Percentiles rank a stretch among this genome's conserved stretches.
Conservation (phyloP, 2,329 filamentous ascomycete genomes). For the Sordariomycetes sp. region DNA sequence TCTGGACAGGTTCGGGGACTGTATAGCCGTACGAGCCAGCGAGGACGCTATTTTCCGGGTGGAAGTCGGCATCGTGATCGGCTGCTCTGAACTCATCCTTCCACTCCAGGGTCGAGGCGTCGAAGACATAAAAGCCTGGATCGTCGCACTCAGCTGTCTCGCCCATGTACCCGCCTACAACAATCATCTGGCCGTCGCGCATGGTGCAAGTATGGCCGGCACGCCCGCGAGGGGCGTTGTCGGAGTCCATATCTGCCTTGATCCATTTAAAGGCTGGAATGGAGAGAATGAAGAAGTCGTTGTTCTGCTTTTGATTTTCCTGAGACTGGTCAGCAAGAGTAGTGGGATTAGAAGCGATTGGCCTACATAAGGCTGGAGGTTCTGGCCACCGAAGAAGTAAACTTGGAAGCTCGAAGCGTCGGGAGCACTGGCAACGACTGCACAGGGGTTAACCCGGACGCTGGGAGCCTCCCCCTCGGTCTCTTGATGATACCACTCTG, state of each 20-base stretch:
- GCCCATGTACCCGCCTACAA: slow-evolving; percentile 52
- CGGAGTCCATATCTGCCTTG: slow-evolving; percentile 32
- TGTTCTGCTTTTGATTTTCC: slow-evolving; percentile 46
- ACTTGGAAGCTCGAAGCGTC: slow-evolving; percentile 70
- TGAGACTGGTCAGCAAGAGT: slow-evolving; percentile 9
- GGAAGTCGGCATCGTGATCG: slow-evolving; percentile 46
- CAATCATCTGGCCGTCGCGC: slow-evolving; percentile 49
- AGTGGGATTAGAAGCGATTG: not conserved
- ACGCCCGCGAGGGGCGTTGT: slow-evolving; percentile 46
- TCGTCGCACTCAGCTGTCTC: slow-evolving; percentile 38
- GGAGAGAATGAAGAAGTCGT: slow-evolving; percentile 54
- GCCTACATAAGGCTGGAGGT: slow-evolving; percentile 52
- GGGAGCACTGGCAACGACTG: slow-evolving; percentile 51
- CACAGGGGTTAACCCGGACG: slow-evolving; percentile 49
- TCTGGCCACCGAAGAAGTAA: slow-evolving; percentile 72
- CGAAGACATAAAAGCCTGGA: slow-evolving; percentile 59
- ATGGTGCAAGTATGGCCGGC: slow-evolving; percentile 47
- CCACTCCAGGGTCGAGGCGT: slow-evolving; percentile 52
- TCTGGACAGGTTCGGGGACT: slow-evolving; percentile 42
- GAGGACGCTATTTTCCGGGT: slow-evolving; percentile 34
- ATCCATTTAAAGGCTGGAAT: slow-evolving; percentile 58
- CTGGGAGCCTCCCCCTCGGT: slow-evolving; percentile 43
- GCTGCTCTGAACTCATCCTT: slow-evolving; percentile 51
- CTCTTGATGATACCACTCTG: slow-evolving; percentile 50
- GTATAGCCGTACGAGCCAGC: slow-evolving; percentile 38